Evolutionary conservation across 495 filamentous ascomycete species (phyloP), one percentile per base, ranked within the genome.

Genomic region (Xylaria cubensis): DNA sequence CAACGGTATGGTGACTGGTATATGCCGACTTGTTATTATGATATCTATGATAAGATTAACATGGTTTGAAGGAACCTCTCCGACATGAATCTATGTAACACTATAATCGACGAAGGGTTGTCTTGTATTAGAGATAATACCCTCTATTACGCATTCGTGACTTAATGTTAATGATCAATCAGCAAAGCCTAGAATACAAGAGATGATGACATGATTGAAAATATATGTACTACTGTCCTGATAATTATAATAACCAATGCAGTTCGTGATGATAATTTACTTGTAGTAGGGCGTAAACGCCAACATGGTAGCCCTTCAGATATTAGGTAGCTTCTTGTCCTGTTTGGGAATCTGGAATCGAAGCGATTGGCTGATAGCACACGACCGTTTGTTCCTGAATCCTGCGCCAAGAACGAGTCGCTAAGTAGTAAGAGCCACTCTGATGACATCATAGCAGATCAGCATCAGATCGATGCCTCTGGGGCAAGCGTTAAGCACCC

Each of bases 371-470:
- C 24, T 26, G 39, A 21, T 24, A 63, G 0, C 39, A 42, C 10
- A 9, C 29, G 19, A 39, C 9, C 15, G n/a, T 42, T 24, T 13
- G n/a, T 26, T 24, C 15, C 34, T 19, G 39, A 42, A 42, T 2
- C 21, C n/a, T 50, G 24, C 21, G 50, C 50, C 65, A 67, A 67
- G 65, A 39, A 21, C 5, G 9, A 39, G 10, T 13, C 19, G 6
- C 44, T 32, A 29, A 29, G 1, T 29, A 9, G 32, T 5, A 19
- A 1, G 7, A 15, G 64, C 9, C 39, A 7, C 9, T 4, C 29
- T 19, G 9, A 67, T 67, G 64, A 67, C 64, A 67, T 67, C 64
- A 67, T 53, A 7, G 29, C 46, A 32, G 39, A 39, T 66, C 32
- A n/a, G 63, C 26, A 32, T 17, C n/a, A 32, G 39, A 42, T 9